Evolutionary conservation across 75 land plant species (phyloP).

Genomic region (Cunninghamia lanceolata): DNA sequence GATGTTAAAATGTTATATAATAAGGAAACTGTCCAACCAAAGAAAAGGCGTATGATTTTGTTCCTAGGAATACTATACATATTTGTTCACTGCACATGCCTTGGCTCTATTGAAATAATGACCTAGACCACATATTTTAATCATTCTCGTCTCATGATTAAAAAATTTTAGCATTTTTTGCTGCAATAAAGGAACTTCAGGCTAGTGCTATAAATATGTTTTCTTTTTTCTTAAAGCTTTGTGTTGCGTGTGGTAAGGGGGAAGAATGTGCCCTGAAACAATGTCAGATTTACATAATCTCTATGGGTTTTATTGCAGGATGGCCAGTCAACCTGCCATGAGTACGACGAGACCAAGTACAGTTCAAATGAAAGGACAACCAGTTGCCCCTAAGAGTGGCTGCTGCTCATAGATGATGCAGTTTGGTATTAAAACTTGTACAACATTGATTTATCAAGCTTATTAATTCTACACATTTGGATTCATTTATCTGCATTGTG

Average conservation of each 20-base stretch:
- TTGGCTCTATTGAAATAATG: neutral
- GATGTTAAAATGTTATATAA: neutral
- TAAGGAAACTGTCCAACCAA: neutral
- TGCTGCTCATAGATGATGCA: slow-evolving; percentile 55
- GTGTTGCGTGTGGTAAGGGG: neutral
- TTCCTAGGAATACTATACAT: neutral
- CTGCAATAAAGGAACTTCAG: neutral
- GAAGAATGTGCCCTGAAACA: neutral
- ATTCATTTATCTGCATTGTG: neutral
- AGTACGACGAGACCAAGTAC: slow-evolving; percentile 62
- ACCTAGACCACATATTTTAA: neutral
- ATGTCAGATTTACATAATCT: neutral
- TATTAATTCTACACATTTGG: neutral
- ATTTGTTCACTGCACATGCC: neutral
- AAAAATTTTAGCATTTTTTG: neutral
- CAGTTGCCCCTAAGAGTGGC: slow-evolving; percentile 57
- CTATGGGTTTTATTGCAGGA: slow-evolving; percentile 37
- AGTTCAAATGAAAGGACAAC: slow-evolving; percentile 69
- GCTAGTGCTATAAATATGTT: neutral
- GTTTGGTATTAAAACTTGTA: slow-evolving; percentile 6
- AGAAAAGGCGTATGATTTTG: neutral
- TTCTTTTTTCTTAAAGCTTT: neutral
- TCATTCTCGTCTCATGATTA: neutral
- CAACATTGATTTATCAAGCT: neutral
- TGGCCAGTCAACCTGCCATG: slow-evolving; percentile 86